Evolutionary conservation across 352 stramenopile genomes (phyloP).

Genomic region (Vaucheria bursata): DNA sequence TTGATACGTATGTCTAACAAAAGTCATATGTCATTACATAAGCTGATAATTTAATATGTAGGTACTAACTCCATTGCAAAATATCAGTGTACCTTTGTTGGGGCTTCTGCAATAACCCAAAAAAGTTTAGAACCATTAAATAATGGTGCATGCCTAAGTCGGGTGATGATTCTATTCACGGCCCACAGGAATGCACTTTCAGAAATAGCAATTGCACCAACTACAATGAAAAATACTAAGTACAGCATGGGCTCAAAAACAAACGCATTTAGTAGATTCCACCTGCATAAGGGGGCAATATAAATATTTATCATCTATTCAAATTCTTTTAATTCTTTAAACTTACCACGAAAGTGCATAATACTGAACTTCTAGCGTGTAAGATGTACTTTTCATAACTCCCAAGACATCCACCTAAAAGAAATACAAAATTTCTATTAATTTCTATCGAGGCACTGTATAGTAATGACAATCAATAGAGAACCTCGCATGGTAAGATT

Average conservation of each 20-base stretch:
- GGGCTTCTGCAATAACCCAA: slow-evolving; percentile 70
- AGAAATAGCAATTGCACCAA: slow-evolving; percentile 72
- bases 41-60: background rate
- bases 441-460: no score
- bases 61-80: background rate
- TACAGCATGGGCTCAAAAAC: slow-evolving; percentile 87
- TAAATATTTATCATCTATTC: no score
- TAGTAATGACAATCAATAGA: no score
- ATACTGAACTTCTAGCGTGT: slow-evolving; percentile 45
- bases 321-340: slow-evolving; percentile 26
- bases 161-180: slow-evolving; percentile 86
- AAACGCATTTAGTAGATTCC: slow-evolving; percentile 88
- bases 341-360: slow-evolving; percentile 27
- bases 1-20: no score
- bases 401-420: slow-evolving; percentile 28
- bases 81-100: slow-evolving; percentile 59
- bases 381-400: slow-evolving; percentile 52
- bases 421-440: background rate
- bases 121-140: slow-evolving; percentile 81
- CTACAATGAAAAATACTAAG: slow-evolving; percentile 79
- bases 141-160: slow-evolving; percentile 81
- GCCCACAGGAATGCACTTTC: slow-evolving; percentile 79
- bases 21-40: no score
- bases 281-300: no score
- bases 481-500: slow-evolving; percentile 29